A percentile compares a stretch with the other conserved stretches of the same genome.
phyloP scores from a whole-genome alignment of 1,139 yeast species.

The Sugiyamaella castrensis region DNA sequence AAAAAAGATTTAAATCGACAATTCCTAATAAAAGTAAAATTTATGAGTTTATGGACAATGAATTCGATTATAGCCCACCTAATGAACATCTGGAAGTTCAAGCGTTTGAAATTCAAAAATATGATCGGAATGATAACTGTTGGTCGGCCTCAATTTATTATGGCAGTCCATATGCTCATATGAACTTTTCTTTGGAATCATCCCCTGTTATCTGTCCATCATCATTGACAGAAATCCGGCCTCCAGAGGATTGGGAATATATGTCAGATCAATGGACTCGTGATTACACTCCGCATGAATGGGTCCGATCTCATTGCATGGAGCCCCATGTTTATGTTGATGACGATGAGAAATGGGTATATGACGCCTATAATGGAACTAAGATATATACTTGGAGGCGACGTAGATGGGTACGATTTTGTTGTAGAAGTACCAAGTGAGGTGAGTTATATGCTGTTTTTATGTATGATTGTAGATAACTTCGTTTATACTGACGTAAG shows the following conservation, averaged over 20 bases:
- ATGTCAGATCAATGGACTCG: conserved; percentile 28
- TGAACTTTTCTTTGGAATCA: conserved; percentile 11
- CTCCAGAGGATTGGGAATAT: conserved; percentile 33
- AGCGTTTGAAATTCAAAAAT: conserved; percentile 67
- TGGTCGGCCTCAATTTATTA: conserved; percentile 48
- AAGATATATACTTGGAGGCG: conserved; percentile 24
- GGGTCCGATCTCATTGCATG: conserved; percentile 26
- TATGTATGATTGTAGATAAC: conserved; percentile 3
- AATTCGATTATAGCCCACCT: conserved; percentile 36
- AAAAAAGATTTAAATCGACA: conserved; percentile 1
- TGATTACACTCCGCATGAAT: conserved; percentile 29
- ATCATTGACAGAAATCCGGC: conserved; percentile 23
- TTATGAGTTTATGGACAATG: conserved; percentile 39
- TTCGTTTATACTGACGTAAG: not conserved
- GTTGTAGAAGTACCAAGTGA: conserved; percentile 18
- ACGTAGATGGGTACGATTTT: conserved; percentile 31
- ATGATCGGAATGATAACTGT: conserved; percentile 47
- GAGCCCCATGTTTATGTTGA: conserved; percentile 23
- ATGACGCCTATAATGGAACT: conserved; percentile 26
- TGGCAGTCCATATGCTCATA: conserved; percentile 18
- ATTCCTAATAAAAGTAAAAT: not conserved
- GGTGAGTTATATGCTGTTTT: not conserved
- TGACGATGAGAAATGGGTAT: conserved; percentile 35
- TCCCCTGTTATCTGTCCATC: conserved; percentile 18
- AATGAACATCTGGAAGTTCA: conserved; percentile 50